These are phyloP conservation scores for Eucommia ulmoides DNA, from an alignment of 257 asterid species.

Conservation along the genomic window DNA sequence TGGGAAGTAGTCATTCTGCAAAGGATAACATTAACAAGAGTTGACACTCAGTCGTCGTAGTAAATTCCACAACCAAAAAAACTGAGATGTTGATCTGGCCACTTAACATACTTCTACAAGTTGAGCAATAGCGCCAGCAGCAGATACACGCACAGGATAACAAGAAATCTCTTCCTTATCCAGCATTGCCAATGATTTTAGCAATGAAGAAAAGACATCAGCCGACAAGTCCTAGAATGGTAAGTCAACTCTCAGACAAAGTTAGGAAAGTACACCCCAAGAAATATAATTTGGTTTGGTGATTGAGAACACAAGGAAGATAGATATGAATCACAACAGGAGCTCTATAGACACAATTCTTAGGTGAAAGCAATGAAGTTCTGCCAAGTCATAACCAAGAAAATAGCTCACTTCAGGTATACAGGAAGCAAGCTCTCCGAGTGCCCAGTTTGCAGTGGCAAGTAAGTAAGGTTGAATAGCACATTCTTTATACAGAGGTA, in stretches of 20 bases:
- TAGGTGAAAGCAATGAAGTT: not conserved
- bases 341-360: not conserved
- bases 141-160: slow-evolving; percentile 31
- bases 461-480: slow-evolving; percentile 23
- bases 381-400: not conserved
- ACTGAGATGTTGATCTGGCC: not conserved
- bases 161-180: slow-evolving; percentile 21
- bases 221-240: slow-evolving; percentile 23
- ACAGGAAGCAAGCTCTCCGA: slow-evolving; percentile 35
- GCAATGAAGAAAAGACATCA: slow-evolving; percentile 23
- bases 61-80: not conserved
- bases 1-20: slow-evolving; percentile 34
- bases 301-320: not conserved
- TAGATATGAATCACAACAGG: not conserved
- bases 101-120: slow-evolving; percentile 27
- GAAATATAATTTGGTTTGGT: not conserved
- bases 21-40: slow-evolving; percentile 4
- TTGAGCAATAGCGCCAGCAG: slow-evolving; percentile 30
- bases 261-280: not conserved
- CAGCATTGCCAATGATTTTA: slow-evolving; percentile 21
- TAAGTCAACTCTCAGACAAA: not conserved
- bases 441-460: slow-evolving; percentile 37
- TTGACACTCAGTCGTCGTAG: not conserved
- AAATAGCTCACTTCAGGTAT: slow-evolving; percentile 24
- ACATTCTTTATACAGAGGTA: slow-evolving; percentile 23